A percentile compares a stretch with the other conserved stretches of the same genome.
Conservation (phyloP, 345 rosid species). For the Cochlearia excelsa region DNA sequence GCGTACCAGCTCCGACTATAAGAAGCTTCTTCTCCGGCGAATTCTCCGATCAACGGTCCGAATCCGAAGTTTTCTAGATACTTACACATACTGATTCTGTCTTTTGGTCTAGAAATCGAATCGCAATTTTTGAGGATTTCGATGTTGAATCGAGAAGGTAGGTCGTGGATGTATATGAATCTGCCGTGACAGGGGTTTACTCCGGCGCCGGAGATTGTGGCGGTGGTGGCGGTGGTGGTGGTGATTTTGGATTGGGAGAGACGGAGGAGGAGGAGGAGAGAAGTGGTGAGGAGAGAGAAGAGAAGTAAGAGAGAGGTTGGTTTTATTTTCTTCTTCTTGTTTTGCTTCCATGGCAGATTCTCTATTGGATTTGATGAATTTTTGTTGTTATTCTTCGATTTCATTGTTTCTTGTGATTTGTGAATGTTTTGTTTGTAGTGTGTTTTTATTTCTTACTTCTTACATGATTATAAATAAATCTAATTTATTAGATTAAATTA, state of each 20-base stretch:
- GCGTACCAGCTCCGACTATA: conserved; percentile 25
- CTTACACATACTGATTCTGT: conserved; percentile 48
- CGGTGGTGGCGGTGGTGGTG: conserved; percentile 19
- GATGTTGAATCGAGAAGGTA: conserved; percentile 49
- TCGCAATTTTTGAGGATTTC: conserved; percentile 43
- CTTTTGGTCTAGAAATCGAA: conserved; percentile 39
- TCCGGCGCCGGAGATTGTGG: background rate
- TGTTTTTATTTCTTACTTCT: no score
- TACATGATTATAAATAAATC: no score
- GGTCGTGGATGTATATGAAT: conserved; percentile 45
- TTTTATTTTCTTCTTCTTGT: background rate
- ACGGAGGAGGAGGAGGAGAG: conserved; percentile 20
- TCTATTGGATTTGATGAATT: conserved; percentile 4
- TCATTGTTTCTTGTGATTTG: background rate
- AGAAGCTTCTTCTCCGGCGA: background rate
- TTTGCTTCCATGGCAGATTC: conserved; percentile 14
- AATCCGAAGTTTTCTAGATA: conserved; percentile 41
- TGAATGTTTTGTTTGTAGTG: no score
- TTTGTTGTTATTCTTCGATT: background rate
- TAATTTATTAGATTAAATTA: no score
- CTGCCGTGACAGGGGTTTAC: conserved; percentile 40
- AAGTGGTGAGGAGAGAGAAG: conserved; percentile 27
- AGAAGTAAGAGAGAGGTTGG: conserved; percentile 15
- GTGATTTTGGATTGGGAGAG: conserved; percentile 26
- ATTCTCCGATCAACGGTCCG: conserved; percentile 39